phyloP scores from a whole-genome alignment of 2,329 filamentous ascomycete genomes.

The Aspergillus phoenicis region DNA sequence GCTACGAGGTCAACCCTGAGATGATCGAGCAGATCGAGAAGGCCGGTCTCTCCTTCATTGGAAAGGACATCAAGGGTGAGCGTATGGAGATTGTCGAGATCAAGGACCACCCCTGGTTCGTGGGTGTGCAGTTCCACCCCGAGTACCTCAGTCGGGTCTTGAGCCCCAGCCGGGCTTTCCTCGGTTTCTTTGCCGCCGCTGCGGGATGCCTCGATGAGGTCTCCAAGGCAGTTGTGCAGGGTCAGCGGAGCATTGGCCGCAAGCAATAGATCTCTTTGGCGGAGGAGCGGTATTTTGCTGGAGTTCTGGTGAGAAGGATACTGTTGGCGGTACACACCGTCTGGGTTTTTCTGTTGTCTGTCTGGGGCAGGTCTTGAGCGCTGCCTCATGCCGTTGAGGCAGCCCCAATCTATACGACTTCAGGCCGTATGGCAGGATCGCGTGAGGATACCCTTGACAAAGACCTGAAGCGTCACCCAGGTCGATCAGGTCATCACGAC shows the following conservation, averaged over 20 bases:
- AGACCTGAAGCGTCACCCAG: too few species aligned
- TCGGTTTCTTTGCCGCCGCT: conserved; percentile 82
- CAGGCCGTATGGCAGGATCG: too few species aligned
- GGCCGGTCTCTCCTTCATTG: conserved; percentile 73
- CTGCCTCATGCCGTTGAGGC: too few species aligned
- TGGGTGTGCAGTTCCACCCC: conserved; percentile 85
- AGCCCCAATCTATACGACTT: too few species aligned
- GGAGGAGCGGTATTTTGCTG: background rate
- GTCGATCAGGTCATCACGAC: too few species aligned
- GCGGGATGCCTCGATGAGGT: conserved; percentile 63
- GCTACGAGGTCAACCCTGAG: conserved; percentile 87
- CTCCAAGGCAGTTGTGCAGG: conserved; percentile 26
- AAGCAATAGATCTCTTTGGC: conserved; percentile 7
- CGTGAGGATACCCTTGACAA: too few species aligned
- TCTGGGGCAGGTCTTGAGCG: too few species aligned
- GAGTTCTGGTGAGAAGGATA: background rate
- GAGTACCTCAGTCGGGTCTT: conserved; percentile 80
- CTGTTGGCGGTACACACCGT: background rate
- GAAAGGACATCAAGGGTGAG: conserved; percentile 75
- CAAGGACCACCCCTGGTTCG: conserved; percentile 80
- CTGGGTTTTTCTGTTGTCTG: background rate
- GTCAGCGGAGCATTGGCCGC: conserved; percentile 22
- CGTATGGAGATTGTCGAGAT: conserved; percentile 84
- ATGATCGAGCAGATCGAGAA: conserved; percentile 69
- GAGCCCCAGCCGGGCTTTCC: conserved; percentile 71